Base-by-base conservation (phyloP, 2,329 filamentous ascomycete genomes). In the Apiospora aurea region DNA sequence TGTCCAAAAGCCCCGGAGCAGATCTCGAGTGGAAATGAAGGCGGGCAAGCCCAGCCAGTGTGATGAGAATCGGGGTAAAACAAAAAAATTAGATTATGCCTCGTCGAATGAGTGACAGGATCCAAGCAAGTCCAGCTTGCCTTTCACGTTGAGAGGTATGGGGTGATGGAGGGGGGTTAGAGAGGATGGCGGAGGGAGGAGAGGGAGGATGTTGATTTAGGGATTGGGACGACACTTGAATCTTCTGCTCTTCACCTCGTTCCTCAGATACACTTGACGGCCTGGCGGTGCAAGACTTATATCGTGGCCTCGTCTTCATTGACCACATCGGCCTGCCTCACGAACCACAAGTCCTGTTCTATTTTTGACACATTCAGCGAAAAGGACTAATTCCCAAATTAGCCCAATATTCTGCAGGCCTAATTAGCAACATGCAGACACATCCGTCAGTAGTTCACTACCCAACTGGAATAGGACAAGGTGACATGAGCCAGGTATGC, bases 121-220 rank as follows among this genome's bases (percentile, higher is more conserved):
- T 86, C 80, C 79, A 82, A 87, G 87, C 87, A 89, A 90, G 88
- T 83, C 88, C 88, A 80, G 88, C 87, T 90, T 89, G 87, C 86
- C 81, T 82, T 85, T 84, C 79, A 84, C 82, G 75, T 74, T 73
- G 73, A 75, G 80, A 81, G 76, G 83, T 74, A 75, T 73, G 69
- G 69, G 69, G 78, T 75, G 74, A 76, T 75, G 78, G 77, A 76
- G 77, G 74, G 74, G 77, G 76, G 72, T 73, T 80, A 78, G 76
- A 75, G 77, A 77, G 76, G 77, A 78, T 78, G 78, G 80, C 79
- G 77, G 77, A 77, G 75, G 77, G 74, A 76, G 75, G 77, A 79
- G 79, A 78, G 46, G 46, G 79, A 79, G 76, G 76, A 79, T 76
- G 78, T 77, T 76, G 77, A 78, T 81, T 80, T 78, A 79, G 81